Evolutionary conservation across 768 basidiomycete genomes (phyloP), one percentile per base, ranked within the genome.

Genomic region (Phlebiopsis gigantea): DNA sequence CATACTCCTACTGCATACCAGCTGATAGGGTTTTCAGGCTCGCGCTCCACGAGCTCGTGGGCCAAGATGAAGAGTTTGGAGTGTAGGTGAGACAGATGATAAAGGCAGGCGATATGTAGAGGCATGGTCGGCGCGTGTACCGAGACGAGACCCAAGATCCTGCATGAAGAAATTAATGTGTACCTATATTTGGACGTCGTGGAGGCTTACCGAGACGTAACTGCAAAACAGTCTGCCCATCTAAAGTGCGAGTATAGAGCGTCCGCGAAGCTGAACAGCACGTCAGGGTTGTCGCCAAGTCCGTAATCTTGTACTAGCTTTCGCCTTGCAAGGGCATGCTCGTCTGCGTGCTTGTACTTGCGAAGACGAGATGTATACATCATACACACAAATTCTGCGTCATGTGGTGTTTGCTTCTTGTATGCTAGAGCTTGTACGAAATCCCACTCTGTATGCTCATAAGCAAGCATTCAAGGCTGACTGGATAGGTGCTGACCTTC

Each of bases 1-100:
- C 95, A 99, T 21, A 98, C 84, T 0, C 95, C 97, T 22, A 98
- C 97, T 4, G 97, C 93, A 71, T 98, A 99, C 97, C 97, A 99
- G 63, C 92, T 95, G 53, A 92, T 82, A 0, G 93, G 86, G 43
- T 90, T 88, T 66, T 94, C 91, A 0, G 97, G 95, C 67, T 98
- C 95, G 46, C 83, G 84, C 54, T 98, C 92, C 17, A 98, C 94
- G 68, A 99, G 82, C 66, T 97, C 92, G 65, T 98, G 97, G 0
- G 97, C 97, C 39, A 98, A 80, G 60, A 99, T 88, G 74, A 98
- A 99, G 5, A 99, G 81, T 63, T 88, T 88, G 2, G 95, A 94
- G 64, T 95, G 90, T 10, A 98, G 75, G 68, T 96, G 87, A 24
- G 87, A 83, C 19, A 98, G 78, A 70, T 99, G 96, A 67, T 95